Base-by-base conservation (phyloP, 1,284 basidiomycete genomes). In the Inonotus hispidus region DNA sequence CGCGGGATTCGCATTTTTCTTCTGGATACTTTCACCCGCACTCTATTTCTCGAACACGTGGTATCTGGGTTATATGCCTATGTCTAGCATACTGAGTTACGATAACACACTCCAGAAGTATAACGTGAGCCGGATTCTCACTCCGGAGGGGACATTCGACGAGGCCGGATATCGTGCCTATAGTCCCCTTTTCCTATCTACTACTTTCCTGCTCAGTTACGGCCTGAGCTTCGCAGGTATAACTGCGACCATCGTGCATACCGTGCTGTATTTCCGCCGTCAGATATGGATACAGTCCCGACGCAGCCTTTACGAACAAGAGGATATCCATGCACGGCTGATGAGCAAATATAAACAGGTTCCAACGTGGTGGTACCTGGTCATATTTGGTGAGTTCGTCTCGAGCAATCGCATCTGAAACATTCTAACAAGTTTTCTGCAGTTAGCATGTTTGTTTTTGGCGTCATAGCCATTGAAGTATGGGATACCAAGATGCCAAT, bases 181-280 rank as follows among this genome's bases (percentile, higher is more conserved):
- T 70, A 94, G 91, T 60, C 93, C 92, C 0, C 73, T 95, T 1
- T 96, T 88, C 74, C 77, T 97, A 23, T 86, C 92, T 3, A 77
- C 79, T 1, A 77, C 81, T 0, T 87, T 86, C 69, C 74, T 90
- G 66, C 74, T 88, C 27, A 82, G 85, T 0, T 93, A 92, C 70
- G 86, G 81, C 60, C 69, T 87, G 16, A 82, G 82, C 0, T 90
- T 92, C 66, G 88, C 87, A 3, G 77, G 82, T 23, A 78, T 90
- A 52, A 87, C 88, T 0, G 79, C 85, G 1, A 82, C 88, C 0
- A 72, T 93, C 64, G 81, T 85, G 16, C 90, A 93, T 74, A 86
- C 90, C 1, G 73, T 81, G 3, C 78, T 95, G n/a, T 85, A 90
- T 70, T 90, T 93, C 73, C 86, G 88, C 63, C 84, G 83, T 63